Evolutionary conservation across 352 stramenopile species (phyloP).

Genomic region (Peronospora farinosa): DNA sequence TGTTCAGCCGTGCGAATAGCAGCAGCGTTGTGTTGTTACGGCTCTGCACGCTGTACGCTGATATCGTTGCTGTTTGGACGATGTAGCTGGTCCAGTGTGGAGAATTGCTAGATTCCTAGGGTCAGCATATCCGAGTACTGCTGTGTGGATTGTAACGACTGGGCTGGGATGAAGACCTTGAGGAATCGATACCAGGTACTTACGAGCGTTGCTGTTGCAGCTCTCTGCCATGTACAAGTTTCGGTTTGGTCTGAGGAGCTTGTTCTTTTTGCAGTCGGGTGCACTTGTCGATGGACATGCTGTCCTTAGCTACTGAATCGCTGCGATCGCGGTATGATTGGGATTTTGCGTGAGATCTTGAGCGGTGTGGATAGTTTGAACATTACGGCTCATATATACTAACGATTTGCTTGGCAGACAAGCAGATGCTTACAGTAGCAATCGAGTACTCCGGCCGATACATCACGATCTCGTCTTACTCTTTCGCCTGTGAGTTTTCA

Average conservation of each 20-base stretch:
- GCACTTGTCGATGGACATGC: slow-evolving; percentile 74
- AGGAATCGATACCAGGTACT: slow-evolving; percentile 1
- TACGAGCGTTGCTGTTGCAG: slow-evolving; percentile 2
- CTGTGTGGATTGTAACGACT: slow-evolving; percentile 34
- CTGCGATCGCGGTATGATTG: slow-evolving; percentile 61
- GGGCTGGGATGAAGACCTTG: slow-evolving; percentile 9
- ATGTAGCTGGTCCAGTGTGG: slow-evolving; percentile 18
- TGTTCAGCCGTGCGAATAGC: slow-evolving; percentile 48
- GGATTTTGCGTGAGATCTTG: slow-evolving; percentile 58
- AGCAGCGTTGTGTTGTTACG: slow-evolving; percentile 21
- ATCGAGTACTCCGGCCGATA: slow-evolving; percentile 45
- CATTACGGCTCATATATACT: slow-evolving; percentile 65
- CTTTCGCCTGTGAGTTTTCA: slow-evolving; percentile 52
- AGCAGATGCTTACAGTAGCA: slow-evolving; percentile 75
- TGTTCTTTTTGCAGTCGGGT: slow-evolving; percentile 71
- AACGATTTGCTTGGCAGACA: slow-evolving; percentile 74
- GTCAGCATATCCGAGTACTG: slow-evolving; percentile 3
- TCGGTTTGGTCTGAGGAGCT: slow-evolving; percentile 49
- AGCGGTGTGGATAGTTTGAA: slow-evolving; percentile 51
- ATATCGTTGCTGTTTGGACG: slow-evolving; percentile 26
- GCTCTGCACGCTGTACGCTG: slow-evolving; percentile 17
- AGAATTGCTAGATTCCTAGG: slow-evolving; percentile 26
- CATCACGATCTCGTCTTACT: slow-evolving; percentile 51
- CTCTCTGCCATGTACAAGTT: slow-evolving; percentile 12
- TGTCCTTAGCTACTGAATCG: slow-evolving; percentile 70